Conservation (phyloP, 331 rosid genomes). For the Arachis monticola region DNA sequence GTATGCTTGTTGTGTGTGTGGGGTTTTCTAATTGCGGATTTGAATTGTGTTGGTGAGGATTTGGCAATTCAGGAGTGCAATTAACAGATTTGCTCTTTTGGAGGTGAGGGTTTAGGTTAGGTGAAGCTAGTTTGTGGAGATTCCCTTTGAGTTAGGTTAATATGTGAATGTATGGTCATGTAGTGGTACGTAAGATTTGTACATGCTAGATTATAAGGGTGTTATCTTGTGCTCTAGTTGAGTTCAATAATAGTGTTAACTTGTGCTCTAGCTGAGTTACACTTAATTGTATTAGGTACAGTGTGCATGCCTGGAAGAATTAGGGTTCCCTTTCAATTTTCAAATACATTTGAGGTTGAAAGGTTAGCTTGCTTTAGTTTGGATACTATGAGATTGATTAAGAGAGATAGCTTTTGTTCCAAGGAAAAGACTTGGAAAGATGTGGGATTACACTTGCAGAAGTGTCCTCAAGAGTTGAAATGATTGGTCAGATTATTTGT, state of each 20-base stretch:
- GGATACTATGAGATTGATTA: slow-evolving; percentile 3
- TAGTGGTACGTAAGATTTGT: slow-evolving; percentile 6
- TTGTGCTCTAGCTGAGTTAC: not conserved
- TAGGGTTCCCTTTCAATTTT: slow-evolving; percentile 20
- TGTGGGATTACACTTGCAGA: slow-evolving; percentile 1
- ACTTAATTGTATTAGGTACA: slow-evolving; percentile 1
- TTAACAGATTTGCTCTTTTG: slow-evolving; percentile 37
- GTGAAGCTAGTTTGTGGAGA: slow-evolving; percentile 34
- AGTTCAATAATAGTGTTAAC: slow-evolving; percentile 6
- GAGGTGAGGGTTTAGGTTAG: not conserved
- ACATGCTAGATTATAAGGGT: no score
- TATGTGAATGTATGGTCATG: slow-evolving; percentile 10
- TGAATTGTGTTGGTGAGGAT: not conserved
- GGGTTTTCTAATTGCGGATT: slow-evolving; percentile 28
- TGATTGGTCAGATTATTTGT: slow-evolving; percentile 23
- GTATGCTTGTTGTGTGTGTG: not conserved
- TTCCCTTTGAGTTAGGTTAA: slow-evolving; percentile 23
- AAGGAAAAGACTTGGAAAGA: not conserved
- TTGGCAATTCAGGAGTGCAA: slow-evolving; percentile 23
- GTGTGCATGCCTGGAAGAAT: slow-evolving; percentile 19
- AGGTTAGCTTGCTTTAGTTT: slow-evolving; percentile 22
- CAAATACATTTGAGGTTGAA: slow-evolving; percentile 31
- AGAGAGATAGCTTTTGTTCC: not conserved
- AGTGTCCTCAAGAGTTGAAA: slow-evolving; percentile 20
- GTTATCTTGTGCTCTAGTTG: not conserved